A percentile compares a stretch with the other conserved stretches of the same genome.
These are phyloP conservation scores for Detonula confervacea DNA, from an alignment of 352 stramenopile species.

Conservation along the genomic window DNA sequence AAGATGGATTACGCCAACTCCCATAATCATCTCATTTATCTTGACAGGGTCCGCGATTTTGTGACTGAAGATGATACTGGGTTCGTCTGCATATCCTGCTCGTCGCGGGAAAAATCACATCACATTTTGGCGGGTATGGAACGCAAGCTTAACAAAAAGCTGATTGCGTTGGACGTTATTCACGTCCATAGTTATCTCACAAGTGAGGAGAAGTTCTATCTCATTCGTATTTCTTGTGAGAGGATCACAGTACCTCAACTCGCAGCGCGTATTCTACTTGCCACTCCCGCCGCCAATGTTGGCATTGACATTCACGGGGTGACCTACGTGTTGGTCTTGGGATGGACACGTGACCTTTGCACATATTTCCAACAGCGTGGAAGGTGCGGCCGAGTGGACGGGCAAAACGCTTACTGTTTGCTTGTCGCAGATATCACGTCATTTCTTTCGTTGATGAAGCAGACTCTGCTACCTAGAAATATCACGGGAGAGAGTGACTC, in stretches of 20 bases:
- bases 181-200: slow-evolving; percentile 11
- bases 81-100: background rate
- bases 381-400: background rate
- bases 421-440: background rate
- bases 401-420: background rate
- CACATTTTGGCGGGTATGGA: slow-evolving; percentile 1
- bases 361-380: slow-evolving; percentile 25
- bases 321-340: background rate
- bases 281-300: slow-evolving; percentile 9
- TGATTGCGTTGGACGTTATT: background rate
- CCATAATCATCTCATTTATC: background rate
- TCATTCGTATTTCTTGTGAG: slow-evolving; percentile 12
- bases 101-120: slow-evolving; percentile 2
- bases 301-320: slow-evolving; percentile 14
- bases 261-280: background rate
- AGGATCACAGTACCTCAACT: background rate
- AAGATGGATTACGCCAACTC: background rate
- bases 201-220: slow-evolving; percentile 21
- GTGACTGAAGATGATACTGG: background rate
- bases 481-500: background rate
- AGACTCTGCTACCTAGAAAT: background rate
- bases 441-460: background rate
- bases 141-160: background rate
- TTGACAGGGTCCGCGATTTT: background rate
- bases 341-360: background rate